Evolutionary conservation across 495 filamentous ascomycete genomes (phyloP).

Genomic region (Astrothelium macrocarpum): DNA sequence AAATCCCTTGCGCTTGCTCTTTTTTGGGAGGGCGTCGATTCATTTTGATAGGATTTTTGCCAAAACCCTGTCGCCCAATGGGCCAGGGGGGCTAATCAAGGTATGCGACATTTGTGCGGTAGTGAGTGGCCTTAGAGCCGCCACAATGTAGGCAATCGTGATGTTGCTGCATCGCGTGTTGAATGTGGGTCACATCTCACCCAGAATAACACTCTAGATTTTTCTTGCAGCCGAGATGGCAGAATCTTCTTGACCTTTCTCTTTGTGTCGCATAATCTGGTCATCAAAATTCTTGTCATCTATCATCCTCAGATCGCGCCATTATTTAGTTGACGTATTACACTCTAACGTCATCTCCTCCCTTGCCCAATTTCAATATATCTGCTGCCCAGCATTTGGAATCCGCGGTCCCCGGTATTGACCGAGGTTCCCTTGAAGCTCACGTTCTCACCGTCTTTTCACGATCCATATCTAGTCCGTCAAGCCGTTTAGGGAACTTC

Average conservation of each 20-base stretch:
- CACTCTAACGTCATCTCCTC: not conserved
- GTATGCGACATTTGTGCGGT: slow-evolving; percentile 6
- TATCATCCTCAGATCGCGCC: not conserved
- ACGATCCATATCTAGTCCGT: not conserved
- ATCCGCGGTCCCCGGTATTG: not conserved
- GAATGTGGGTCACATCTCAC: not conserved
- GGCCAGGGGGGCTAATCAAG: not conserved
- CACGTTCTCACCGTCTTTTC: no score
- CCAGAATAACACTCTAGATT: not conserved
- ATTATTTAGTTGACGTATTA: not conserved
- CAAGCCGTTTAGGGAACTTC: not conserved
- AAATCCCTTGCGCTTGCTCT: not conserved
- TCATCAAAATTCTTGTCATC: not conserved
- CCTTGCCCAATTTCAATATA: not conserved
- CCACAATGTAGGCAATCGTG: not conserved
- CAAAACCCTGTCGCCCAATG: not conserved
- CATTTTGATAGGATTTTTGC: not conserved
- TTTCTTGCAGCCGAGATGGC: not conserved
- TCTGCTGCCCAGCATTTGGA: not conserved
- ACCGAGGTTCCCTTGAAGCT: not conserved
- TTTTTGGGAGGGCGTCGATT: not conserved
- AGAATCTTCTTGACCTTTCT: not conserved
- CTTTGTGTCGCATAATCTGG: not conserved
- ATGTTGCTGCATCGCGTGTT: not conserved
- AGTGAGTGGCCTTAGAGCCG: not conserved